A percentile compares a stretch with the other conserved stretches of the same genome.
phyloP scores from a whole-genome alignment of 2,329 filamentous ascomycete genomes.

The Aspergillus oerlinghausenensis region DNA sequence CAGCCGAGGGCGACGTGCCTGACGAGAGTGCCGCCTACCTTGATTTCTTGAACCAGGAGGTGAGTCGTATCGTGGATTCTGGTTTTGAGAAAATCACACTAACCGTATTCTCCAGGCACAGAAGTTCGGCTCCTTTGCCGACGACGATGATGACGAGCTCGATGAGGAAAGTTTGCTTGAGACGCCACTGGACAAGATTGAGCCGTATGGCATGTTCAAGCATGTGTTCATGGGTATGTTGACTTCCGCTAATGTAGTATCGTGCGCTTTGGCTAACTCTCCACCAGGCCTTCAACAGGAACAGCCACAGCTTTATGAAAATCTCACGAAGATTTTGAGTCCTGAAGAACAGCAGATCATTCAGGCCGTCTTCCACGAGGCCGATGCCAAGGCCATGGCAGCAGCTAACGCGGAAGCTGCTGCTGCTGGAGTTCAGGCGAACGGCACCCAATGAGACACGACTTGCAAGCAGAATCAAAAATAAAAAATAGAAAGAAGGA shows the following conservation, averaged over 20 bases:
- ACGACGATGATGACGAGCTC: slow-evolving; percentile 82
- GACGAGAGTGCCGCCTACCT: slow-evolving; percentile 93
- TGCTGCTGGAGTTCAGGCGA: slow-evolving; percentile 30
- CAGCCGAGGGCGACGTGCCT: slow-evolving; percentile 61
- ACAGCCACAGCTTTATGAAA: slow-evolving; percentile 82
- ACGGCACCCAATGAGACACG: slow-evolving; percentile 26
- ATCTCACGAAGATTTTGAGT: slow-evolving; percentile 71
- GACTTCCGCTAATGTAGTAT: neutral
- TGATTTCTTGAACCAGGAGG: slow-evolving; percentile 91
- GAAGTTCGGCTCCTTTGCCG: slow-evolving; percentile 70
- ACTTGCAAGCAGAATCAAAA: slow-evolving; percentile 7
- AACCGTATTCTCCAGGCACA: slow-evolving; percentile 55
- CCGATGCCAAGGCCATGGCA: slow-evolving; percentile 52
- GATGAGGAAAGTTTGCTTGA: slow-evolving; percentile 92
- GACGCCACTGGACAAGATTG: slow-evolving; percentile 89
- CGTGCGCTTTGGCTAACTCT: slow-evolving; percentile 24
- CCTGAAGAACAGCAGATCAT: slow-evolving; percentile 78
- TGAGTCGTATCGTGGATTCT: slow-evolving; percentile 32
- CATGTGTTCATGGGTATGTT: slow-evolving; percentile 71
- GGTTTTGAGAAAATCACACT: slow-evolving; percentile 6
- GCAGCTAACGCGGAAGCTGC: slow-evolving; percentile 36
- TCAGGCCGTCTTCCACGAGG: slow-evolving; percentile 70
- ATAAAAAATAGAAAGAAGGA: slow-evolving; percentile 11
- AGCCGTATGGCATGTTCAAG: slow-evolving; percentile 89
- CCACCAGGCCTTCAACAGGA: slow-evolving; percentile 75